Evolutionary conservation across 257 asterid species (phyloP), one percentile per base, ranked within the genome.

Genomic region (Solanum rostratum): DNA sequence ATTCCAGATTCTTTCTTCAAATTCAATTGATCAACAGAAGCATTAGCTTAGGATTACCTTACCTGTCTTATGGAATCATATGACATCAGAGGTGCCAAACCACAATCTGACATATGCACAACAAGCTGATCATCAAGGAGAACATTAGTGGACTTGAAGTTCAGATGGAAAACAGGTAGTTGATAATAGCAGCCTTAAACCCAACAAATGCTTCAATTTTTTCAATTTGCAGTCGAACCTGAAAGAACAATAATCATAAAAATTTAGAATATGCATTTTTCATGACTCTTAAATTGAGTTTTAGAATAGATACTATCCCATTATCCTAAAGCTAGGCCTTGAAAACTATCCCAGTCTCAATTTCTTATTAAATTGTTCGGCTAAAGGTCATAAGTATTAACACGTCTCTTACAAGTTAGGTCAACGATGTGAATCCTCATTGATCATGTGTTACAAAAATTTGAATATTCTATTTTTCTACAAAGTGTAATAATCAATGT

Each of bases 221-320:
- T 94, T 94, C 98, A 97, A 93, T 83, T 94, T 97, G 50, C 98
- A 96, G 83, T 94, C 97, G 80, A 93, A 94, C 79, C 95, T 94
- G 88, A 69, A 86, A 85, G 20, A 82, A 55, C 22, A 85, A n/a
- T 52, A 73, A 62, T 52, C 13, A 80, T 66, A 60, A 3, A 13
- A 43, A 7, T 7, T 45, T 45, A 73, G 80, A n/a, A 73, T 45
- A 73, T 73, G 80, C 57, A 43, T 45, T 43, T 29, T 13, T 14
- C 30, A 22, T 3, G 30, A 71, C 20, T 43, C 6, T 43, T 43
- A 10, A 71, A 43, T 22, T 22, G 37, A 41, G 80, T 63, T 69
- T 73, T 19, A 66, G 63, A 30, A 68, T 76, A 33, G 39, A 29
- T 19, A 16, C 39, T 45, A 73, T 43, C 33, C 12, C 30, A 73